Evolutionary conservation across 2,329 filamentous ascomycete species (phyloP).

Genomic region (Septoria petroselini): DNA sequence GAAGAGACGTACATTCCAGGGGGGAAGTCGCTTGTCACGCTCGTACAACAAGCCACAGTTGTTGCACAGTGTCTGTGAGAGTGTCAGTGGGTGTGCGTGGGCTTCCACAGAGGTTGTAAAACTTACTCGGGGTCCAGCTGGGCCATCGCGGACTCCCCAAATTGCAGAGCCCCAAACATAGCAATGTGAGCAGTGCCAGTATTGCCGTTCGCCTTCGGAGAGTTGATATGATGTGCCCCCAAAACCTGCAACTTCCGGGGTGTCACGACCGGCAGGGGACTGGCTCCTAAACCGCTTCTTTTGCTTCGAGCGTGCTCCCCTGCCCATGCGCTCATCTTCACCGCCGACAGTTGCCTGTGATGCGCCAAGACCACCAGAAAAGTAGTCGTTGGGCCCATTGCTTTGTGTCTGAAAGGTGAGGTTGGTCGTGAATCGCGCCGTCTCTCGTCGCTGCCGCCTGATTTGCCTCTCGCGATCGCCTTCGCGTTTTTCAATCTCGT

Average conservation of each 20-base stretch:
- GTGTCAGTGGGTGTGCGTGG: constrained; percentile 6
- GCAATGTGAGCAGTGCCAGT: constrained; percentile 88
- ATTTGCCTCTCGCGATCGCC: constrained; percentile 91
- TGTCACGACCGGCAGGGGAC: constrained; percentile 77
- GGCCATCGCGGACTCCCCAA: constrained; percentile 93
- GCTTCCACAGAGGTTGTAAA: not conserved
- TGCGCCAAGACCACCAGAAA: constrained; percentile 47
- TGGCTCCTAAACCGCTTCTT: constrained; percentile 88
- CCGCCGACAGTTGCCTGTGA: constrained; percentile 40
- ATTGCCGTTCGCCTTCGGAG: constrained; percentile 69
- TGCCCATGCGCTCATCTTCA: constrained; percentile 77
- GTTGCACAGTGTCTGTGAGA: constrained; percentile 73
- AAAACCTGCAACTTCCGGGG: constrained; percentile 68
- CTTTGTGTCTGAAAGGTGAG: constrained; percentile 48
- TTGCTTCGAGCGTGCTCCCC: constrained; percentile 91
- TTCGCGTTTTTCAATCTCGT: constrained; percentile 96
- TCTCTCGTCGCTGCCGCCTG: constrained; percentile 80
- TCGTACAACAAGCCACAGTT: constrained; percentile 91
- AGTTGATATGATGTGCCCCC: constrained; percentile 64
- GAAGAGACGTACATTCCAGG: constrained; percentile 71
- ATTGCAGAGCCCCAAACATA: constrained; percentile 82
- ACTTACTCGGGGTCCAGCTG: constrained; percentile 64
- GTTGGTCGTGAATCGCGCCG: constrained; percentile 66
- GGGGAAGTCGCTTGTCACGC: constrained; percentile 76
- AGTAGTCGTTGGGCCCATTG: constrained; percentile 51